Evolutionary conservation across 2,329 filamentous ascomycete species (phyloP).

Genomic region (Diplodia scrobiculata): DNA sequence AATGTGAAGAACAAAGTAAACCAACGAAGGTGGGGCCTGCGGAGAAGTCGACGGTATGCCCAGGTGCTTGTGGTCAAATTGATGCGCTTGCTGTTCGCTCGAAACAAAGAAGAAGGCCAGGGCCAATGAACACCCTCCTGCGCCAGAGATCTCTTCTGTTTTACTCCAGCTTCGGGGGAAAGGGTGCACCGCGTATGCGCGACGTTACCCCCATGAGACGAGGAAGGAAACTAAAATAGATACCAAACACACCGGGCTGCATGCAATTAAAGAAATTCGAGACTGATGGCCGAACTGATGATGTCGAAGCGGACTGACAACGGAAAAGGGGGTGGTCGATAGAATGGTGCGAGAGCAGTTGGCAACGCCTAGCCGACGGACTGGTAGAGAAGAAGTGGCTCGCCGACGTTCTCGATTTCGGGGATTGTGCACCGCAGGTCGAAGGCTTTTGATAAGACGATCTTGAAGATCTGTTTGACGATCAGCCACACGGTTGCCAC

Average conservation of each 20-base stretch:
- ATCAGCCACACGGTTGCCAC: conserved; percentile 17
- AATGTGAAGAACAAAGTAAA: conserved; percentile 6
- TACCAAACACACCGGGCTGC: conserved; percentile 27
- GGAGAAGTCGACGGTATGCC: conserved; percentile 13
- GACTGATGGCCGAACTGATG: conserved; percentile 11
- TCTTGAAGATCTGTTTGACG: conserved; percentile 86
- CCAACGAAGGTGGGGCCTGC: conserved; percentile 1
- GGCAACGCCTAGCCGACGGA: conserved; percentile 39
- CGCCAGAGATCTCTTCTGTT: conserved; percentile 26
- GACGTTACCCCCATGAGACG: conserved; percentile 5
- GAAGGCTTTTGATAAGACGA: conserved; percentile 96
- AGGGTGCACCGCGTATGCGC: neutral
- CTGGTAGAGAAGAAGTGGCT: conserved; percentile 85
- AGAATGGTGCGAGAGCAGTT: neutral
- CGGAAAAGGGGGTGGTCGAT: neutral
- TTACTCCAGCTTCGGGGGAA: conserved; percentile 22
- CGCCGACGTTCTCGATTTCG: conserved; percentile 96
- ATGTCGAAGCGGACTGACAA: conserved; percentile 6
- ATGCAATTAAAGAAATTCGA: conserved; percentile 22
- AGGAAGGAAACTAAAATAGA: conserved; percentile 16
- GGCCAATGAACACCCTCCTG: conserved; percentile 21
- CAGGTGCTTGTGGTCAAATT: conserved; percentile 20
- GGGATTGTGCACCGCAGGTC: conserved; percentile 98
- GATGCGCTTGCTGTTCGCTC: conserved; percentile 24
- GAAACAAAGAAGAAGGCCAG: conserved; percentile 6